Evolutionary conservation across 129 eudicot genomes (phyloP).

Genomic region (Smallanthus sonchifolius): DNA sequence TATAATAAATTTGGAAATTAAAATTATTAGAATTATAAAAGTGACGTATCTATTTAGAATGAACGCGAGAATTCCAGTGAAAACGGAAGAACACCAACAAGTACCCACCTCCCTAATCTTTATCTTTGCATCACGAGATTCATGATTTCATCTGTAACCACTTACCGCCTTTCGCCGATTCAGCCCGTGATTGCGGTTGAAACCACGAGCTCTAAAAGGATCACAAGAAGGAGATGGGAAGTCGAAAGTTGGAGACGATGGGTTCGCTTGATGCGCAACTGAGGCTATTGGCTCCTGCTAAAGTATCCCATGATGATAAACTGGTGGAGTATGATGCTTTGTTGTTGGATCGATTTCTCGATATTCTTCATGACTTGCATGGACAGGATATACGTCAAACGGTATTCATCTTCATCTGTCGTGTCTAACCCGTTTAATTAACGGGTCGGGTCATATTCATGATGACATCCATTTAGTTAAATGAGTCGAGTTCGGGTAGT

Average conservation of each 20-base stretch:
- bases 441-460: background rate
- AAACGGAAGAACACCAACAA: too few species aligned
- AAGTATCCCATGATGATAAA: conserved; percentile 76
- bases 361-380: conserved; percentile 71
- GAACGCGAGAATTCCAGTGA: background rate
- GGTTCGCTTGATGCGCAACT: conserved; percentile 70
- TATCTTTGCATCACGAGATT: conserved; percentile 16
- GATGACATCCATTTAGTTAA: background rate
- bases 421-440: too few species aligned
- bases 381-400: conserved; percentile 68
- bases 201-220: background rate
- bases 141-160: conserved; percentile 6
- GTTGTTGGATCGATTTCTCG: conserved; percentile 76
- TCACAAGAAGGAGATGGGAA: conserved; percentile 19
- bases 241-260: conserved; percentile 47
- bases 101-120: background rate
- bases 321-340: conserved; percentile 79
- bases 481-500: background rate
- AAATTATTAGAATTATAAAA: too few species aligned
- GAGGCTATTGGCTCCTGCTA: conserved; percentile 64
- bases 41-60: background rate
- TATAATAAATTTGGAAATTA: too few species aligned
- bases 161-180: background rate
- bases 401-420: conserved; percentile 26
- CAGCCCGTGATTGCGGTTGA: conserved; percentile 22